These are phyloP conservation scores for Gremmenia infestans DNA, from an alignment of 2,329 filamentous ascomycete species.

Conservation along the genomic window DNA sequence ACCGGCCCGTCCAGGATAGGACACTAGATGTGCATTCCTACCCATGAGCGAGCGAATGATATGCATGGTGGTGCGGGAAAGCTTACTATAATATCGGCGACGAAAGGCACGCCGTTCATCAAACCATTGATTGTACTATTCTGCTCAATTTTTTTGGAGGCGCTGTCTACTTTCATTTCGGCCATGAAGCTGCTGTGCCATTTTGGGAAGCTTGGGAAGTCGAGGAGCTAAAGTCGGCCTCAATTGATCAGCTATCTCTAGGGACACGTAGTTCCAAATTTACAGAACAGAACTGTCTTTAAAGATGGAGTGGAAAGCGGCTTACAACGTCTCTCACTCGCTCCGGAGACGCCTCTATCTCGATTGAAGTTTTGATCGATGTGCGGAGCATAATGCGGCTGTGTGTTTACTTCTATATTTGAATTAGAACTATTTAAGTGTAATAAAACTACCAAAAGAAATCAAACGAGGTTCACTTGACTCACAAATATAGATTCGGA, in stretches of 20 bases:
- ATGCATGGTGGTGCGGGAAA: background rate
- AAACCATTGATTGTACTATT: background rate
- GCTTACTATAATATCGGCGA: background rate
- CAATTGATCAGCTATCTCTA: background rate
- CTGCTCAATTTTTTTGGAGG: background rate
- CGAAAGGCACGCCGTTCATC: background rate
- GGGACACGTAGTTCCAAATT: background rate
- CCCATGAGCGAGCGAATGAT: background rate
- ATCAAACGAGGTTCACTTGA: too few species aligned
- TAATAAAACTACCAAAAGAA: background rate
- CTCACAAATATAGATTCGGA: too few species aligned
- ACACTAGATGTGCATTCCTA: background rate
- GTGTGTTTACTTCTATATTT: background rate
- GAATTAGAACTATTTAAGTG: background rate
- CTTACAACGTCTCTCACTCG: background rate
- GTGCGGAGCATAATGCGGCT: background rate
- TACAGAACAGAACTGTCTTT: background rate
- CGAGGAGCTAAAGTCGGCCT: background rate
- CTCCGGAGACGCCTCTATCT: background rate
- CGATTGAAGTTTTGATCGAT: background rate
- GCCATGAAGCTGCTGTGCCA: background rate
- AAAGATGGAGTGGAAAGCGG: background rate
- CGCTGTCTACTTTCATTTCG: background rate
- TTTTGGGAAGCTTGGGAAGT: background rate
- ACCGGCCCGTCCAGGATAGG: background rate